Base-by-base conservation (phyloP, 1,284 basidiomycete genomes). In the Phylloporus sp. region DNA sequence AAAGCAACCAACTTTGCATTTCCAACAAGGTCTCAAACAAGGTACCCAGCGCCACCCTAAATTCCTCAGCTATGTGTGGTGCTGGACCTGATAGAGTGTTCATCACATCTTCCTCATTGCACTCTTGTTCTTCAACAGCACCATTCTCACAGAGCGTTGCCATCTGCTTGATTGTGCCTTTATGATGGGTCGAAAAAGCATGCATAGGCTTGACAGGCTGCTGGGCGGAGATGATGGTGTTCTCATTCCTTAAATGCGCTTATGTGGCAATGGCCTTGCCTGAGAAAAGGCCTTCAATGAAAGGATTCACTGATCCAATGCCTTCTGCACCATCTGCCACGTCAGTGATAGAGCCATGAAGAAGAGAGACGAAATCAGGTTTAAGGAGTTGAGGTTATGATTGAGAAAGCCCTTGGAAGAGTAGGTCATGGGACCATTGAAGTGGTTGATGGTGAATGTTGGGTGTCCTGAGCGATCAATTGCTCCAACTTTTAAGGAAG, bases 381-480 rank as follows among this genome's bases (percentile, higher is more conserved):
- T 98, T 96, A 53, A 98, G 80, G 4, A 95, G 79, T 75, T 97
- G 95, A 10, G 90, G 71, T 98, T 93, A 69, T 86, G 89, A 77
- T 94, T 91, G 62, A 96, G 84, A 74, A 97, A 96, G 37, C n/a
- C n/a, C 81, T 81, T 12, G 81, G 78, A 10, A 87, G 82, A 66
- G 77, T 98, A 98, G 1, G 88, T 83, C 62, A 89, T 90, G 17
- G 82, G 78, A 1, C 94, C 94, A 0, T 91, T 85, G 70, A 93
- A 97, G 77, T 98, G 96, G 73, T 93, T 94, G 80, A 98, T 89
- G 3, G 91, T 94, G 70, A 98, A 98, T 39, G 85, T n/a, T n/a
- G n/a, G n/a, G n/a, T n/a, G n/a, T n/a, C n/a, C n/a, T n/a, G n/a
- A n/a, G n/a, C n/a, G n/a, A n/a, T n/a, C n/a, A n/a, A n/a, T n/a